Base-by-base conservation (phyloP, 2,329 filamentous ascomycete species). In the Ophiostoma pallidulum region DNA sequence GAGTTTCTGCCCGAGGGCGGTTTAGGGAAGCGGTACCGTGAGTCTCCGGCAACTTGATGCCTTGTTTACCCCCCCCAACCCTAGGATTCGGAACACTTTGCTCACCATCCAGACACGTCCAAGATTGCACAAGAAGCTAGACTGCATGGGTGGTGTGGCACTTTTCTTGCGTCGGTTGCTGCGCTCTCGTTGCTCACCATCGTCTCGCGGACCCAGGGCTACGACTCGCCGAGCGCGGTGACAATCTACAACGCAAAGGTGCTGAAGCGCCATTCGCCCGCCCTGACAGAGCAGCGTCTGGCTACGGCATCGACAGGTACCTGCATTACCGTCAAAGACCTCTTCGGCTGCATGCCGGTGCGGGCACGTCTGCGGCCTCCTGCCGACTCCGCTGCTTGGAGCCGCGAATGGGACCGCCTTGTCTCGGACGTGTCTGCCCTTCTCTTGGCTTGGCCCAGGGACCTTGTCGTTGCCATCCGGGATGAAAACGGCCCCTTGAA, bases 291-390 rank as follows among this genome's bases (percentile, higher is more conserved):
- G 41, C 75, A 85, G 39, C 69, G 73, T 41, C 57, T 71, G 8
- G 67, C 65, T 31, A 74, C 73, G 48, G 2, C n/a, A 0, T 62
- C 68, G 18, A 79, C 86, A 66, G 91, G 91, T 4, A 95, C 90
- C 0, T 76, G 78, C 24, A 80, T 91, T 2, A 74, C 74, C 0
- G 83, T 94, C 6, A 78, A 82, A 48, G 82, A 95, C 61, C 69
- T 96, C 1, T 97, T 96, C 64, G 89, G 90, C 0, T 84, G 82
- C 50, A 86, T 96, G 78, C 89, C 91, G 0, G 91, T 96, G 12
- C 80, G 91, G 13, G 82, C 94, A 22, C 94, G 92, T 60, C 85
- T 89, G 56, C 77, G 89, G 53, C 77, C 77, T 0, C 68, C 81
- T 41, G 8, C 35, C 5, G 35, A 9, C 3, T n/a, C 42, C 0